Percentiles rank a stretch among this genome's conserved stretches.
phyloP scores from a whole-genome alignment of 1,284 basidiomycete genomes.

The Pseudozyma tsukubaensis region DNA sequence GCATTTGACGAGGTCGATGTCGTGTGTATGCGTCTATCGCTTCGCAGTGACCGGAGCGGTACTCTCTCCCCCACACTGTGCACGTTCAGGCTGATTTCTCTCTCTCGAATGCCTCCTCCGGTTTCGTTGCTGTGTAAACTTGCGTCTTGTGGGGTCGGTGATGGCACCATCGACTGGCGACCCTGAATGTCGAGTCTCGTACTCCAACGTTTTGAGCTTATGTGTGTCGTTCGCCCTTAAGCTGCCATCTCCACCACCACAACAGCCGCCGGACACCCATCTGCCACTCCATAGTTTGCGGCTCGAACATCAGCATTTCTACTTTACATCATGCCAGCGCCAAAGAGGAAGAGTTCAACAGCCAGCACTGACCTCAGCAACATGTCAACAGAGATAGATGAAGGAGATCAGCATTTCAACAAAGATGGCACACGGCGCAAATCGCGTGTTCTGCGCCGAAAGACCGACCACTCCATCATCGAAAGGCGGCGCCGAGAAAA shows the following conservation, averaged over 20 bases:
- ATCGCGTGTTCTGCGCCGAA: constrained; percentile 59
- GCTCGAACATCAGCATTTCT: not conserved
- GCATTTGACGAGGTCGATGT: constrained; percentile 20
- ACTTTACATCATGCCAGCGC: constrained; percentile 5
- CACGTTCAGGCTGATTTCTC: not conserved
- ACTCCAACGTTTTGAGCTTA: too few species aligned
- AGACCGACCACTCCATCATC: constrained; percentile 67
- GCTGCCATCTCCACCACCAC: not conserved
- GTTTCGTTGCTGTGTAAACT: not conserved
- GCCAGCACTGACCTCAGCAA: constrained; percentile 5
- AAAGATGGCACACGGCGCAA: constrained; percentile 52
- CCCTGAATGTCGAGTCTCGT: too few species aligned
- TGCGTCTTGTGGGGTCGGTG: too few species aligned
- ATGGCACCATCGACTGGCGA: too few species aligned
- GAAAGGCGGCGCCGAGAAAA: constrained; percentile 66
- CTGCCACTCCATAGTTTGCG: too few species aligned
- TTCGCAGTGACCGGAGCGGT: constrained; percentile 30
- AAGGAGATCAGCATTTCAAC: constrained; percentile 27
- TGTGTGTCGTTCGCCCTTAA: too few species aligned
- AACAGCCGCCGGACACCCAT: not conserved
- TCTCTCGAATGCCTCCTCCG: constrained; percentile 5
- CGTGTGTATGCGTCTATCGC: constrained; percentile 23
- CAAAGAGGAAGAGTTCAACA: constrained; percentile 10
- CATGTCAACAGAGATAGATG: not conserved
- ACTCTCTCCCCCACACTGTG: constrained; percentile 6